Percentiles rank a stretch among this genome's conserved stretches.
phyloP scores from a whole-genome alignment of 768 basidiomycete species.

The Ramaria sp. region DNA sequence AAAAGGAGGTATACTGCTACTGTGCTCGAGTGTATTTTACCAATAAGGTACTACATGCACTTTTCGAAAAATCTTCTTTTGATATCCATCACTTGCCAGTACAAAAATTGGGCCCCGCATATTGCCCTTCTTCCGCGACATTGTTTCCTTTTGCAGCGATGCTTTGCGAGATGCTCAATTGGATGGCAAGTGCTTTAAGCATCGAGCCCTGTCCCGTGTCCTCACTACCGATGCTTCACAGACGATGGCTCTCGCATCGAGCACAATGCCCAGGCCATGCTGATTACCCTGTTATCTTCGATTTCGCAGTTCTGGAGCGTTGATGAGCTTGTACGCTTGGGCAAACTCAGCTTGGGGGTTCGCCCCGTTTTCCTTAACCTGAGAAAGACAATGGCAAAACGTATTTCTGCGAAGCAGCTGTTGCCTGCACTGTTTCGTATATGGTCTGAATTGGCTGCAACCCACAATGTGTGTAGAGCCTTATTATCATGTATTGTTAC shows the following conservation, averaged over 20 bases:
- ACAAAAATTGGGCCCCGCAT: slow-evolving; percentile 74
- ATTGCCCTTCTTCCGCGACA: slow-evolving; percentile 72
- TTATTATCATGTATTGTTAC: neutral
- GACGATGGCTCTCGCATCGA: slow-evolving; percentile 10
- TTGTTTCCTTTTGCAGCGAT: slow-evolving; percentile 46
- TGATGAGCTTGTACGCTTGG: slow-evolving; percentile 44
- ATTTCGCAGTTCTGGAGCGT: slow-evolving; percentile 78
- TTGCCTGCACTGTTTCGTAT: slow-evolving; percentile 51
- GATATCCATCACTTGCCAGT: slow-evolving; percentile 28
- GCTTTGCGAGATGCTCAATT: neutral
- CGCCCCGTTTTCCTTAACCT: slow-evolving; percentile 30
- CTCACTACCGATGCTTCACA: neutral
- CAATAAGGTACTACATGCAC: slow-evolving; percentile 41
- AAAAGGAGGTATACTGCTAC: slow-evolving; percentile 22
- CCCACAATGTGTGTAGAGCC: neutral
- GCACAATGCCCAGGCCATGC: slow-evolving; percentile 31
- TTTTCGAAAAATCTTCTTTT: slow-evolving; percentile 9
- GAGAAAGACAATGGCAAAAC: slow-evolving; percentile 59
- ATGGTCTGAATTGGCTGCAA: slow-evolving; percentile 32
- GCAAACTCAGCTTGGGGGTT: slow-evolving; percentile 44
- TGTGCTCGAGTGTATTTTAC: slow-evolving; percentile 44
- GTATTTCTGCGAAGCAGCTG: slow-evolving; percentile 52
- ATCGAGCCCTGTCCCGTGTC: neutral
- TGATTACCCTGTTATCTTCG: slow-evolving; percentile 59
- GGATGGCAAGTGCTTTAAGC: neutral